Evolutionary conservation across 768 basidiomycete species (phyloP), one percentile per base, ranked within the genome.

Genomic region (Tylopilus balloui): DNA sequence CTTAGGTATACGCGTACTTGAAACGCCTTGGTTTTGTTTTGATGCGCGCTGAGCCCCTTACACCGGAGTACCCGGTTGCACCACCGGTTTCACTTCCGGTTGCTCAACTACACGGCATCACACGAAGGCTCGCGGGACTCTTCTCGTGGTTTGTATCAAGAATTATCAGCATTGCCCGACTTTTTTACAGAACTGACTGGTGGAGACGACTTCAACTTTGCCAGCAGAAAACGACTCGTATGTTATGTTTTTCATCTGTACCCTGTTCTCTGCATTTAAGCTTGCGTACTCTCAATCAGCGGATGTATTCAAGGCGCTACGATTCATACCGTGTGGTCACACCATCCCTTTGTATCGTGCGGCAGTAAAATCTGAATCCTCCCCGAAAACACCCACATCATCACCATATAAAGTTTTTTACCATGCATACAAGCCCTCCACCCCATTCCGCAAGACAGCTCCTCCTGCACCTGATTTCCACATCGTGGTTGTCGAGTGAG

Each of bases 1-100:
- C 14, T 24, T 49, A 98, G 94, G 90, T 95, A 19, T 98, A 87
- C 61, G 80, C 95, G 1, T 93, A 95, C 68, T 76, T 99, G 27
- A 92, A 86, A 60, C 83, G 96, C 15, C 72, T 98, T 32, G 96
- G 96, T 13, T 99, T 96, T 67, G 77, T 83, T 11, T 81, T 98
- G 10, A 89, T 82, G 35, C 80, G 96, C n/a, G 73, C 90, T 0
- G 72, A 75, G 5, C 77, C 81, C 6, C 86, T 84, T 6, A 74
- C 73, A 6, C 48, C 71, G 1, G 72, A 73, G 14, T 87, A 85
- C 58, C 76, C 79, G 3, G 52, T 62, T 6, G 75, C 84, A 28
- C 68, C 77, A 3, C 69, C 76, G 0, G 56, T 25, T 44, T 25
- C 39, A 31, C 37, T 29, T 50, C 17, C 36, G 9, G 15, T 15